A percentile compares a stretch with the other conserved stretches of the same genome.
phyloP scores from a whole-genome alignment of 2,329 filamentous ascomycete genomes.

The Bipolaris gigantea region DNA sequence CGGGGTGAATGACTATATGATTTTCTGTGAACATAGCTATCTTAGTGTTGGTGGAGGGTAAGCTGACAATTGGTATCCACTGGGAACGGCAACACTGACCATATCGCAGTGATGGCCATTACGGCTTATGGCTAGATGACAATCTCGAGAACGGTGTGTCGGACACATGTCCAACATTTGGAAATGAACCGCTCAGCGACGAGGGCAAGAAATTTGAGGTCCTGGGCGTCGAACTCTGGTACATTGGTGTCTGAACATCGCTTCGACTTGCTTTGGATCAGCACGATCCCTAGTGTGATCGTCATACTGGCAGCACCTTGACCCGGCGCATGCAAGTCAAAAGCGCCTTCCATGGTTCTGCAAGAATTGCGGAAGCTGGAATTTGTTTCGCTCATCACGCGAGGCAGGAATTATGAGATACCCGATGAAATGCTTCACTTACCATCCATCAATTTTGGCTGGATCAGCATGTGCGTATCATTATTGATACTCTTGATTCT shows the following conservation, averaged over 20 bases:
- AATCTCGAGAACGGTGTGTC: slow-evolving; percentile 82
- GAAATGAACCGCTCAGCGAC: slow-evolving; percentile 90
- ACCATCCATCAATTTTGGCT: background rate
- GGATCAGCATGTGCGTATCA: background rate
- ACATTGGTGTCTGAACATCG: slow-evolving; percentile 61
- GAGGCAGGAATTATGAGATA: background rate
- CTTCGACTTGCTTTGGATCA: background rate
- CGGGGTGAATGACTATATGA: slow-evolving; percentile 94
- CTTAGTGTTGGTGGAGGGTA: slow-evolving; percentile 81
- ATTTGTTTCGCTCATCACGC: background rate
- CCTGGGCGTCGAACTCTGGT: slow-evolving; percentile 91
- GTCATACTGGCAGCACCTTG: background rate
- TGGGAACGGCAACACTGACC: slow-evolving; percentile 1
- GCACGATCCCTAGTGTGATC: background rate
- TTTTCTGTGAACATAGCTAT: slow-evolving; percentile 85
- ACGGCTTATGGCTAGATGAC: slow-evolving; percentile 91
- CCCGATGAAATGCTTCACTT: background rate
- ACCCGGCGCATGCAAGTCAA: background rate
- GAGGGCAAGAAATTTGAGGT: slow-evolving; percentile 91
- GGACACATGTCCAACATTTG: slow-evolving; percentile 84
- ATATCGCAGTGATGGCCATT: slow-evolving; percentile 69
- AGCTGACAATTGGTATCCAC: slow-evolving; percentile 21
- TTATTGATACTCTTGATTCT: background rate
- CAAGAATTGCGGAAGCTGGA: background rate
- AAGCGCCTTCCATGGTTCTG: background rate